Evolutionary conservation across 441 rosid genomes (phyloP), one percentile per base, ranked within the genome.

Genomic region (Populus trichocarpa): DNA sequence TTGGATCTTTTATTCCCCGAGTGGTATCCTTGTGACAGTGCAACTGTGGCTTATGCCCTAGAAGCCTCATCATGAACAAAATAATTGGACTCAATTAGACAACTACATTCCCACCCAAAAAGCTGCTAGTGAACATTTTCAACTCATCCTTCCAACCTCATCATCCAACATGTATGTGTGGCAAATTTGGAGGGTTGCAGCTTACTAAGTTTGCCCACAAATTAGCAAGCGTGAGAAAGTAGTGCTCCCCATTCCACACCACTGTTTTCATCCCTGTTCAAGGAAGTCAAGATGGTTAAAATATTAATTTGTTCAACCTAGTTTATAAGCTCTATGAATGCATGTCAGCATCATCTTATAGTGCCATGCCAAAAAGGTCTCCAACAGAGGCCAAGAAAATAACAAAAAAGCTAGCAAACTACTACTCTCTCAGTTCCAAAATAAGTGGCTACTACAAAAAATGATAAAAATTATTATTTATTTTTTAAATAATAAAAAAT

Each of bases 121-220:
- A 71, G 71, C 72, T 75, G 67, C 73, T 13, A 78, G 18, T 20
- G 23, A 63, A 61, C 6, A 22, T 71, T 36, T 35, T 46, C 69
- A 50, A 75, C 22, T 57, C 74, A 38, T 73, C 53, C 72, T 6
- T 6, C 33, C 40, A 72, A 74, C 68, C 33, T 63, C 35, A 23
- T 86, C 78, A 85, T 35, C 80, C 73, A 59, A 57, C 69, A 42
- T 72, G 79, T 25, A 85, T 33, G 64, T 32, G 36, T 0, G 89
- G 87, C 86, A 89, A 77, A 65, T 74, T 84, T 50, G 96, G 96
- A 69, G 94, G 89, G 57, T 85, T 77, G 1, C 5, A 80, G 75
- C 85, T 82, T 46, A 89, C 77, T 32, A 90, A 77, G 84, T 91
- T 88, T 50, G 89, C 90, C 97, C 95, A 91, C 72, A 93, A 78